Percentiles rank a stretch among this genome's conserved stretches.
Conservation (phyloP, 306 rosid species). For the Fragaria ananassa region DNA sequence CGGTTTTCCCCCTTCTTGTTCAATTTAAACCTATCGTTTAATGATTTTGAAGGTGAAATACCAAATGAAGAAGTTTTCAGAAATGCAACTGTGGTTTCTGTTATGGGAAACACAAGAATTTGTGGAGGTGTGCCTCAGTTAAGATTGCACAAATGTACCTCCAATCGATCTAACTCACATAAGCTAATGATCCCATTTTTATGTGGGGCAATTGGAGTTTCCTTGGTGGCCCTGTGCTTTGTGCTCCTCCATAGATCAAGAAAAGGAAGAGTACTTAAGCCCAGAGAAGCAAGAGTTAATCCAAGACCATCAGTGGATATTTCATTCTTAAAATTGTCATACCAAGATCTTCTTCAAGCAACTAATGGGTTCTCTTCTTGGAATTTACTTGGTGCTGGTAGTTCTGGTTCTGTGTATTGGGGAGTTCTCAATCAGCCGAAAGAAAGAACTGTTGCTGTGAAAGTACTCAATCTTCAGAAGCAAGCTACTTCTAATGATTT, state of each 20-base stretch:
- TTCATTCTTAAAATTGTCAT: background rate
- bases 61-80: constrained; percentile 21
- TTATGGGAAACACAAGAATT: constrained; percentile 16
- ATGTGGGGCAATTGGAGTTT: too few relatives aligned
- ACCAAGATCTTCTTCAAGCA: background rate
- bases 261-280: too few relatives aligned
- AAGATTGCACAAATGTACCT: background rate
- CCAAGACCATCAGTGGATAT: background rate
- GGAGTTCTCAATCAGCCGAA: background rate
- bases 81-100: constrained; percentile 9
- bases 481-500: constrained; percentile 9
- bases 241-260: too few relatives aligned
- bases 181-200: too few relatives aligned
- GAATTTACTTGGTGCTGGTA: background rate
- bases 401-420: background rate
- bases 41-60: constrained; percentile 26
- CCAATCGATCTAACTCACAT: too few relatives aligned
- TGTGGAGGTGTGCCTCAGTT: constrained; percentile 27
- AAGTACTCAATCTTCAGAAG: constrained; percentile 25
- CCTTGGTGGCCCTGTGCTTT: too few relatives aligned
- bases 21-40: constrained; percentile 28
- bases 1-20: background rate
- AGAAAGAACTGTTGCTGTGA: constrained; percentile 20
- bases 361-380: background rate
- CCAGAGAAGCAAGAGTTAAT: background rate